A percentile compares a stretch with the other conserved stretches of the same genome.
Conservation (phyloP, 768 basidiomycete genomes). For the Lactarius tabidus region DNA sequence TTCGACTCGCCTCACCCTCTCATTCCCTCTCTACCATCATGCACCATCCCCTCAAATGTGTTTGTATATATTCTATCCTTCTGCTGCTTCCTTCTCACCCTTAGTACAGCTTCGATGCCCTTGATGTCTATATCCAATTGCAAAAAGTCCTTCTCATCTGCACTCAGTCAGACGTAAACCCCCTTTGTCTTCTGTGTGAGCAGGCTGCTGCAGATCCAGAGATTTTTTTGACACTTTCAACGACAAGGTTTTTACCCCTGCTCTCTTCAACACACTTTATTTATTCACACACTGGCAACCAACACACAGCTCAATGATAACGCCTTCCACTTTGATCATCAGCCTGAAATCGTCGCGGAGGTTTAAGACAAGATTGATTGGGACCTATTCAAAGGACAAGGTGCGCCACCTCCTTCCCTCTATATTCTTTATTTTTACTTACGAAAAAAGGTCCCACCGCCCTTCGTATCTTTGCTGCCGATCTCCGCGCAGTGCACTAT, state of each 20-base stretch:
- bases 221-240: conserved; percentile 35
- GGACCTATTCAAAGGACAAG: conserved; percentile 52
- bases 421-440: neutral
- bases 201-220: too few relatives aligned
- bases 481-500: conserved; percentile 35
- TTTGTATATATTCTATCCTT: neutral
- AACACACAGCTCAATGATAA: conserved; percentile 35
- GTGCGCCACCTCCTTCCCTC: conserved; percentile 36
- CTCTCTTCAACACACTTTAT: conserved; percentile 16
- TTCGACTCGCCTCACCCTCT: neutral
- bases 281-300: too few relatives aligned
- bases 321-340: conserved; percentile 42
- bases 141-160: conserved; percentile 59
- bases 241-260: conserved; percentile 36
- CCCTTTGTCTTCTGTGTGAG: conserved; percentile 44
- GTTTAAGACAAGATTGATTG: conserved; percentile 57
- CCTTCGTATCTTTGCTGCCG: conserved; percentile 45
- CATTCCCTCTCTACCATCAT: neutral
- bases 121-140: conserved; percentile 58
- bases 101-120: conserved; percentile 51
- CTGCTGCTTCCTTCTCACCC: neutral
- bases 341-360: too few relatives aligned
- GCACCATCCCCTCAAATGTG: conserved; percentile 6
- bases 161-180: conserved; percentile 59
- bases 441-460: conserved; percentile 51